Evolutionary conservation across 2,329 filamentous ascomycete genomes (phyloP), one percentile per base, ranked within the genome.

Genomic region (Hysterium pulicare): DNA sequence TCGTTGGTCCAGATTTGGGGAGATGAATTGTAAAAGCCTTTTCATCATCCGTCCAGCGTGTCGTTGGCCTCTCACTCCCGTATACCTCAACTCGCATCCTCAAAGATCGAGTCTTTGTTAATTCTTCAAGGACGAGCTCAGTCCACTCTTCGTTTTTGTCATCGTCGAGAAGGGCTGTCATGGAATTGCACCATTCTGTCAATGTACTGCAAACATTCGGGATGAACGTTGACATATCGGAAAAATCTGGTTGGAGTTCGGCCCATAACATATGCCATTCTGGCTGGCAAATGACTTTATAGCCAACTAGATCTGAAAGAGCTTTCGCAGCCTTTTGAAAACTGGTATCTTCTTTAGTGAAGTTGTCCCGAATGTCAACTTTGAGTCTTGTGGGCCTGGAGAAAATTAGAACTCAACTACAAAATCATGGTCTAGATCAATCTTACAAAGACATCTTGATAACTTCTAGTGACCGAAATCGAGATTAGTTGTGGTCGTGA

Each of bases 221-320:
- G 8, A 72, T 65, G 10, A 77, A 62, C 23, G 62, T 57, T 3
- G 48, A 52, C 41, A 68, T 70, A 46, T 77, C 72, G 0, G 64
- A 48, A 51, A 72, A 75, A 34, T 58, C 51, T 3, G 39, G 41
- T 22, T 66, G 66, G 2, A 74, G 57, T 11, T 66, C 64, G 10
- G 61, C 57, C 35, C 70, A 51, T 11, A 76, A 58, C 34, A 71
- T 65, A 5, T 55, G 52, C 71, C 73, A 76, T 51, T 75, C 68
- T 1, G 71, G 71, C 5, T 71, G 61, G 28, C 69, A 55, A 17
- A 50, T 48, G 15, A 74, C 56, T 0, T 64, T 45, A 22, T 70
- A 65, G 1, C 75, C 74, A 11, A 77, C 20, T 13, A 45, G 23
- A 16, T 36, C 41, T 11, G 33, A 32, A 9, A 45, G 23, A n/a